Base-by-base conservation (phyloP, 2,329 filamentous ascomycete genomes). In the Xylaria sp. region DNA sequence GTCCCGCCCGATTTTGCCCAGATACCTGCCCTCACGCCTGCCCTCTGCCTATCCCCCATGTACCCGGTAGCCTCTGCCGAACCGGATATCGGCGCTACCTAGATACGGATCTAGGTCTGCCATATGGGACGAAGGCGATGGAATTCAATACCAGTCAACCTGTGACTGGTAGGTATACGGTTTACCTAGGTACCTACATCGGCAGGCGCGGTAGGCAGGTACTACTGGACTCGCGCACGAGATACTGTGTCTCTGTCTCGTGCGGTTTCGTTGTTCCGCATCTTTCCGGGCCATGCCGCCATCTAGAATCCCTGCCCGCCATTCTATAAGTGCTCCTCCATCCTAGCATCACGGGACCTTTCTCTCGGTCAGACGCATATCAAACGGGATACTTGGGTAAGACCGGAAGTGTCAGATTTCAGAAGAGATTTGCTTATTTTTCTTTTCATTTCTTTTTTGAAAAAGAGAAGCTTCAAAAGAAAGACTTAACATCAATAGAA, bases 231-330 rank as follows among this genome's bases (percentile, higher is more conserved):
- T 19, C 46, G 37, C 37, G 9, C 23, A 30, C 23, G 5, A 30
- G 23, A 30, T 30, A 30, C 23, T 30, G 23, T 30, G 23, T 30
- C 23, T 30, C 23, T 30, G 23, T 30, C 23, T 30, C 23, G 23
- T 5, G 23, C 23, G 23, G 23, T 35, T 16, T 46, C 35, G 18
- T 50, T 57, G 35, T 30, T 55, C 61, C 61, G 61, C 47, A 47
- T 30, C 2, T 63, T 61, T 58, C 61, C 61, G 61, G 51, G 3
- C 9, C 34, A 57, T 61, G 9, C 61, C 61, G 61, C 23, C 23
- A 30, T 30, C 23, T 1, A 55, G 3, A 19, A 11, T 13, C 42
- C n/a, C 13, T 13, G 5, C 13, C 42, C n/a, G 42, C 11, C 13
- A 46, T n/a, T 42, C 11, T 46, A 13, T n/a, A 46, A 16, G 10